A percentile compares a stretch with the other conserved stretches of the same genome.
Evolutionary conservation across 129 eudicot species (phyloP).

Genomic region (Oenanthe sinensis): DNA sequence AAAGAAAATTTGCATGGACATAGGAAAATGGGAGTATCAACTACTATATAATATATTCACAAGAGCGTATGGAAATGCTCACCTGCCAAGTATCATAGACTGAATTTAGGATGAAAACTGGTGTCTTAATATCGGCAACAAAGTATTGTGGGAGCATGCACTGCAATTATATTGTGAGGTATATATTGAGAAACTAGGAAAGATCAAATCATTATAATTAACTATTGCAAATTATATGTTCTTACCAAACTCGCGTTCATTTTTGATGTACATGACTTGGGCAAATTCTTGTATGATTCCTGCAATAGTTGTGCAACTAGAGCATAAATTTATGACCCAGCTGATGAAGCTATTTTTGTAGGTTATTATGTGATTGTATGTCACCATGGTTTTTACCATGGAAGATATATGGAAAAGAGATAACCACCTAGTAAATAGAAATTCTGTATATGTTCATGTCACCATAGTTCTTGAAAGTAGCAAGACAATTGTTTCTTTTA

Average conservation of each 20-base stretch:
- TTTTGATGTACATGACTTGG: conserved; percentile 10
- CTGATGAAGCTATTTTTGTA: background rate
- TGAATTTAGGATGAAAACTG: background rate
- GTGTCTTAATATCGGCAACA: background rate
- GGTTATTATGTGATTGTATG: background rate
- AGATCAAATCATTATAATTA: background rate
- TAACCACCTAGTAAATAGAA: background rate
- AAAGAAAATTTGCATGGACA: background rate
- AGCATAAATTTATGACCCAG: background rate
- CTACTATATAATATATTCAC: background rate
- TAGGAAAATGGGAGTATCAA: background rate
- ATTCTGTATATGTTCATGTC: background rate
- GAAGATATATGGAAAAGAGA: background rate
- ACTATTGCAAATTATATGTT: background rate
- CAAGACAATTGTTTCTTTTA: background rate
- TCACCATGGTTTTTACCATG: background rate
- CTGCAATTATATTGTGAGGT: background rate
- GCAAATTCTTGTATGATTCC: background rate
- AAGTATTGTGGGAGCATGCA: conserved; percentile 13
- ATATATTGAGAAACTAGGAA: background rate
- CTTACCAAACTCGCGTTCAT: conserved; percentile 13
- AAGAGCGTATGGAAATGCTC: background rate
- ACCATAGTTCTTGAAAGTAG: background rate
- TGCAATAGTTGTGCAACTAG: background rate
- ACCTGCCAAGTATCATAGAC: conserved; percentile 11